Evolutionary conservation across 257 asterid genomes (phyloP), one percentile per base, ranked within the genome.

Genomic region (Nicotiana knightiana): DNA sequence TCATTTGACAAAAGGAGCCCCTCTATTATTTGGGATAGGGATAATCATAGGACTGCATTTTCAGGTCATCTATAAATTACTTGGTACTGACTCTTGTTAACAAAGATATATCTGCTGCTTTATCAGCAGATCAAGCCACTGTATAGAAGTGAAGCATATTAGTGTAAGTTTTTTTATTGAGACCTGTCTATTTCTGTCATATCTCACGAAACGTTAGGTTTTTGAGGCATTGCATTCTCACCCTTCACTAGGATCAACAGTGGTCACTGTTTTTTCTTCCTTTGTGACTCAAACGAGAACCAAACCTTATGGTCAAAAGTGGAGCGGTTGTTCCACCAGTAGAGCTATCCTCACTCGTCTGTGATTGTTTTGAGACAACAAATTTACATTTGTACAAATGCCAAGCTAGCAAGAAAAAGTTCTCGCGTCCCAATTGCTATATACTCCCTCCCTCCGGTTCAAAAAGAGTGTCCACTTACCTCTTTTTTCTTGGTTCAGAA

Each of bases 1-100:
- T 84, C 87, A 43, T 85, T 79, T 75, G 90, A 75, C 62, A 83
- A 83, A 33, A 83, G 88, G 86, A 79, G 43, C 13, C 81, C 64
- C 28, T 83, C 76, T 11, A 82, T 71, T 77, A 76, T 75, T 83
- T 78, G 85, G 84, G 91, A 83, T 70, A 84, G 33, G 71, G 85
- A 83, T 2, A 80, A 21, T 63, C 64, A 87, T 58, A 86, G 82
- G 82, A 54, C 76, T 76, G 64, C 67, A 37, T 76, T 28, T 70
- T 85, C 81, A 48, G 83, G 67, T 53, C 26, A 48, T 83, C 3
- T 85, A 85, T 85, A 81, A 83, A 80, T 53, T 70, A 54, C 81
- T 54, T 63, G 17, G 10, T 68, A 62, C 39, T 13, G 65, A 64
- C 76, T n/a, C 24, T 77, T 59, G 65, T 21, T 33, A 68, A 9